Evolutionary conservation across 2,329 filamentous ascomycete species (phyloP), one percentile per base, ranked within the genome.

Genomic region (Claviceps sp.): DNA sequence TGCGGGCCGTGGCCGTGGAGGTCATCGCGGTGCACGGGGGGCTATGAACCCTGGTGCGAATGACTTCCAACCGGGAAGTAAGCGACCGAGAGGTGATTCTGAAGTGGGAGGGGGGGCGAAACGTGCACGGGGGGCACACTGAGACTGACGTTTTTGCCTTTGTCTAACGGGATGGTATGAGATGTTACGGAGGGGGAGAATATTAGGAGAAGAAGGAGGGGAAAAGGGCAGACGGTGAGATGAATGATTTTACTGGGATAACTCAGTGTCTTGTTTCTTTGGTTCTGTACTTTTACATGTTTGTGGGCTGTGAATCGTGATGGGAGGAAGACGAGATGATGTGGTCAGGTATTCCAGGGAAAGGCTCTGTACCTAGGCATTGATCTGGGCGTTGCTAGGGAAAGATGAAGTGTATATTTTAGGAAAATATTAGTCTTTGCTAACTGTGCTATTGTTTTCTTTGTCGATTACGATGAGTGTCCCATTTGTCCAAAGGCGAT

Each of bases 21-120:
- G 68, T 46, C 61, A 57, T 16, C 58, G 69, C 42, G 69, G 69
- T 24, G 67, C 70, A 37, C 69, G 74, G 22, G 65, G 65, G 11
- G 67, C 54, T 11, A 59, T 81, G 58, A 81, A 77, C 56, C 71
- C 74, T 1, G 66, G 66, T 13, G 78, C 74, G 10, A 68, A 72
- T 48, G 80, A 82, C 52, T 76, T 80, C 57, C 77, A 80, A 43
- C 73, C 75, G 8, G 77, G 78, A 4, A 76, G 72, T 57, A 81
- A 82, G 65, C 70, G 78, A 30, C 72, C 76, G 14, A 69, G 78
- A 50, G 77, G 80, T 48, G 78, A 82, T 51, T 68, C 66, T 0
- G 70, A 73, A 49, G 63, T 56, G 22, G 69, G 67, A 3, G 69
- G 64, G 17, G 70, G 70, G 19, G 69, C 68, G 3, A 73, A 73